A percentile compares a stretch with the other conserved stretches of the same genome.
These are phyloP conservation scores for Amyloporia xantha DNA, from an alignment of 768 basidiomycete genomes.

Conservation along the genomic window DNA sequence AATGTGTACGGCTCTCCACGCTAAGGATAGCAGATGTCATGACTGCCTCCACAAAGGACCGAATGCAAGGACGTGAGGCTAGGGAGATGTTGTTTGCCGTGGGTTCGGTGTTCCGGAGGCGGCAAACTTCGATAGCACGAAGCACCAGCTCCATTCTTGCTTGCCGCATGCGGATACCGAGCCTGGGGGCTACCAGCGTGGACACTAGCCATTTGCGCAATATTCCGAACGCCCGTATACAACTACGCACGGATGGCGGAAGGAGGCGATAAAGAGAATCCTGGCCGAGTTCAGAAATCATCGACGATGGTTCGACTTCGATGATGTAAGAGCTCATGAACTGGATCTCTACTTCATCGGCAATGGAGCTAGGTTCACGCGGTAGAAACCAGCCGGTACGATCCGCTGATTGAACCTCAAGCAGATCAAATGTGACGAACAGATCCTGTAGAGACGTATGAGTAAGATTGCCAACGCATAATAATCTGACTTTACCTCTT, in stretches of 20 bases:
- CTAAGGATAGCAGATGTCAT: constrained; percentile 71
- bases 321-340: constrained; percentile 68
- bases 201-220: constrained; percentile 76
- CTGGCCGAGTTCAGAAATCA: constrained; percentile 65
- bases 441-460: constrained; percentile 48
- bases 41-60: constrained; percentile 78
- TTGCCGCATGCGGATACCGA: constrained; percentile 61
- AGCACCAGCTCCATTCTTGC: constrained; percentile 68
- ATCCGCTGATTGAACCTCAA: constrained; percentile 78
- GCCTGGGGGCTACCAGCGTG: constrained; percentile 55
- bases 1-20: constrained; percentile 71
- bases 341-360: constrained; percentile 73
- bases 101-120: constrained; percentile 49
- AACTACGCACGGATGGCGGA: constrained; percentile 69
- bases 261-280: constrained; percentile 69
- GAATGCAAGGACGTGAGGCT: constrained; percentile 55
- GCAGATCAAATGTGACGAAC: constrained; percentile 66
- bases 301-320: constrained; percentile 63
- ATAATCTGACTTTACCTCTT: constrained; percentile 50
- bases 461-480: neutral
- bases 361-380: constrained; percentile 45
- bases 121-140: constrained; percentile 67
- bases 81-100: constrained; percentile 32
- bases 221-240: constrained; percentile 68
- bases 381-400: constrained; percentile 71